Base-by-base conservation (phyloP, 495 filamentous ascomycete genomes). In the Tuber microsphaerosporum region DNA sequence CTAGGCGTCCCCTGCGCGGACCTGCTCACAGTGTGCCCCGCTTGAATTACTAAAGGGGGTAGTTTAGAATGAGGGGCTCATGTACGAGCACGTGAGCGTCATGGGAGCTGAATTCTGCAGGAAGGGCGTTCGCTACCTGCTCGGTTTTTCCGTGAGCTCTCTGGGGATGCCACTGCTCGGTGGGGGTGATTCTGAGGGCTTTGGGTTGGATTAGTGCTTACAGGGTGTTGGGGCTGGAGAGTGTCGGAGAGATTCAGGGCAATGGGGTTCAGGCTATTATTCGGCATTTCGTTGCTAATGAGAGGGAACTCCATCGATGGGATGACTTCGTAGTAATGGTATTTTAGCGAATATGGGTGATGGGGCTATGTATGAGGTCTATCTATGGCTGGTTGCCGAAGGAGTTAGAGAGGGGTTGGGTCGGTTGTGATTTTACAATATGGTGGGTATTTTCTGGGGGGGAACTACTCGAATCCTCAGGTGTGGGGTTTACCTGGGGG, bases 301-400 rank as follows among this genome's bases (percentile, higher is more conserved):
- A 93, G 84, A 91, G 92, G 84, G 91, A 93, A 83, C 83, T 74
- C 41, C 80, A 74, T 71, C 73, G 80, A 69, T 80, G 51, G 51
- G 75, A 80, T 74, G 48, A 51, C 12, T 45, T 72, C 3, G 70
- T 17, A 34, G 68, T 46, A 74, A 74, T 42, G 72, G 71, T 37
- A 45, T 82, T 56, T 82, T 77, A 17, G 70, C 75, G 34, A 86
- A 88, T 71, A 85, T 89, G 81, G 91, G 93, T 83, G 92, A 94
- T 75, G 86, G 90, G 20, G 91, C 91, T 0, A 81, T 94, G 26
- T 92, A 94, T 82, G 91, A 94, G 77, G 76, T 93, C 22, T 94
- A 94, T 79, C 85, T 92, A 6, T 94, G 92, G 92, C 92, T 91
- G 2, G 94, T 94, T 84, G 89, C 90, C 4, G 90, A 92, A 73